Evolutionary conservation across 345 rosid species (phyloP).

Genomic region (Luvunga scandens): DNA sequence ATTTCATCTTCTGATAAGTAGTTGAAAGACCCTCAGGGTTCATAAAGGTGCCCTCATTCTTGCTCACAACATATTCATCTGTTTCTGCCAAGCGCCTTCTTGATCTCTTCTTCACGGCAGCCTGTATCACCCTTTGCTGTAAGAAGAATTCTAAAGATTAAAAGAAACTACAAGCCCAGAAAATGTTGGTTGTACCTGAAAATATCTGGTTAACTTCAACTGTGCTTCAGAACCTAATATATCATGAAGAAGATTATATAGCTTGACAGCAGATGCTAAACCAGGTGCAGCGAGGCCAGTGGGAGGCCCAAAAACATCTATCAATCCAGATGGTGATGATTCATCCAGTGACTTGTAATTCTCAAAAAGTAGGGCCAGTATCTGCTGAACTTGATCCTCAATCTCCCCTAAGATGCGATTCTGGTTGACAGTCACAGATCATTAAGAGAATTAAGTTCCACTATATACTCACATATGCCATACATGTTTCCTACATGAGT

Average conservation of each 20-base stretch:
- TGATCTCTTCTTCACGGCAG: constrained; percentile 82
- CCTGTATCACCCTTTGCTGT: constrained; percentile 40
- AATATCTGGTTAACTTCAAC: constrained; percentile 68
- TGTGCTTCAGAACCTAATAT: constrained; percentile 83
- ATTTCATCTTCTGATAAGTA: constrained; percentile 82
- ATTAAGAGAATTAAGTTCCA: constrained; percentile 8
- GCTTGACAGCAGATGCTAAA: constrained; percentile 79
- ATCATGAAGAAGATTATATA: constrained; percentile 83
- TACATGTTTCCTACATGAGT: background rate
- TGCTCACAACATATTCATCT: constrained; percentile 62
- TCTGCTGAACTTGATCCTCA: constrained; percentile 81
- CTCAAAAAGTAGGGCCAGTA: constrained; percentile 70
- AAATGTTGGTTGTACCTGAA: constrained; percentile 57
- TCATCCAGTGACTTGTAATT: constrained; percentile 93
- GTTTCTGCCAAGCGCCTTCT: constrained; percentile 74
- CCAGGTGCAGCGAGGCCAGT: constrained; percentile 79
- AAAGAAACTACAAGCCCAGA: constrained; percentile 2
- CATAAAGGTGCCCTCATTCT: constrained; percentile 40
- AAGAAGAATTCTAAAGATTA: constrained; percentile 1
- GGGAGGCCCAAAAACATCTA: constrained; percentile 72
- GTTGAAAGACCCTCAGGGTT: constrained; percentile 49
- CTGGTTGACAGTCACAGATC: constrained; percentile 34
- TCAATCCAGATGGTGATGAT: constrained; percentile 57
- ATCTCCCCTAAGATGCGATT: constrained; percentile 88
- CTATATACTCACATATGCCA: background rate